A percentile compares a stretch with the other conserved stretches of the same genome.
Evolutionary conservation across 2,329 filamentous ascomycete genomes (phyloP).

Genomic region (Lachnellula hyalina): DNA sequence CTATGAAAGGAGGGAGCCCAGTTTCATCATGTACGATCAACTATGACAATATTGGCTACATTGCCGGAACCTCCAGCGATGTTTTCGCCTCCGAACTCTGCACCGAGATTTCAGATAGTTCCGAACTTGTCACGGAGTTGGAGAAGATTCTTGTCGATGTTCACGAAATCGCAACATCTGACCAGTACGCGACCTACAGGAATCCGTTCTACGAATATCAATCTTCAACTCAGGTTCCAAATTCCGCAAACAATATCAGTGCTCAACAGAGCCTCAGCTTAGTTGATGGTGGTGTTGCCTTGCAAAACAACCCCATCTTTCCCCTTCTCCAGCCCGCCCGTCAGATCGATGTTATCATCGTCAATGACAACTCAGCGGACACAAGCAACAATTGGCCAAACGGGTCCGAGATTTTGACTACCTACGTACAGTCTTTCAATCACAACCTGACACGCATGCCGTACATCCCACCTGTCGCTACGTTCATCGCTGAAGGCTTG

Average conservation of each 20-base stretch:
- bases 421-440: conserved; percentile 20
- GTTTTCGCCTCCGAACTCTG: conserved; percentile 35
- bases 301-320: conserved; percentile 43
- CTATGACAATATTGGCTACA: conserved; percentile 44
- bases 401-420: conserved; percentile 36
- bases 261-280: conserved; percentile 34
- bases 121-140: conserved; percentile 18
- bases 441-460: conserved; percentile 37
- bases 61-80: conserved; percentile 40
- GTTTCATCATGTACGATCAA: conserved; percentile 38
- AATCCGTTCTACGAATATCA: conserved; percentile 55
- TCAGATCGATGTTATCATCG: conserved; percentile 57
- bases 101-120: conserved; percentile 7
- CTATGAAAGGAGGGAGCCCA: conserved; percentile 46
- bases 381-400: conserved; percentile 41
- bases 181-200: conserved; percentile 44
- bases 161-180: conserved; percentile 29
- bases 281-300: conserved; percentile 41
- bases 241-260: conserved; percentile 36
- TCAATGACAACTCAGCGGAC: conserved; percentile 60
- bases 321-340: conserved; percentile 44
- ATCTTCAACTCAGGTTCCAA: conserved; percentile 24
- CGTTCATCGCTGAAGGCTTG: conserved; percentile 31
- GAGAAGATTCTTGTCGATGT: conserved; percentile 29
- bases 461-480: conserved; percentile 34